A percentile compares a stretch with the other conserved stretches of the same genome.
Evolutionary conservation across 1,284 basidiomycete species (phyloP).

Genomic region (Erythrobasidium hasegawianum): DNA sequence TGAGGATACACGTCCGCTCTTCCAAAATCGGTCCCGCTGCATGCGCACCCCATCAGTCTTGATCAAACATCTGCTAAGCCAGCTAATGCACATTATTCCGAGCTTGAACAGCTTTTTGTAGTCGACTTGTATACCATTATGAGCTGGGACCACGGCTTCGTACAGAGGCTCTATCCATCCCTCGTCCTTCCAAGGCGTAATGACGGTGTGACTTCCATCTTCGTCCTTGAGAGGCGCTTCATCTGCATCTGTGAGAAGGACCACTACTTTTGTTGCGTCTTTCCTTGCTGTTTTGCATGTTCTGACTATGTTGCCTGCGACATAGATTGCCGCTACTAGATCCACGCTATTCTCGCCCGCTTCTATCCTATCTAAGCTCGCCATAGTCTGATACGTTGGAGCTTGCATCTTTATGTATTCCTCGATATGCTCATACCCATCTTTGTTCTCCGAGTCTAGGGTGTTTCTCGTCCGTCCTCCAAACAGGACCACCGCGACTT

Average conservation of each 20-base stretch:
- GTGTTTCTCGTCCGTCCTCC: constrained; percentile 22
- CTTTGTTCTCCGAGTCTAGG: constrained; percentile 7
- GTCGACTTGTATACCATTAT: constrained; percentile 9
- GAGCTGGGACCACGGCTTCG: constrained; percentile 17
- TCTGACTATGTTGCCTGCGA: constrained; percentile 25
- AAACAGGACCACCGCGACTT: constrained; percentile 30
- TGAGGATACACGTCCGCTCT: constrained; percentile 8
- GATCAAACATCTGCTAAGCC: not conserved
- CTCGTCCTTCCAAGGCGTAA: constrained; percentile 23
- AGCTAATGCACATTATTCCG: constrained; percentile 15
- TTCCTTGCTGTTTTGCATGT: constrained; percentile 20
- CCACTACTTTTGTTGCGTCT: constrained; percentile 26
- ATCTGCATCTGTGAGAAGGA: constrained; percentile 32
- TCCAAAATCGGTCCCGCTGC: constrained; percentile 30
- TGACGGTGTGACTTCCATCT: constrained; percentile 5
- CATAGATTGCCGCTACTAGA: constrained; percentile 30
- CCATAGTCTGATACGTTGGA: constrained; percentile 11
- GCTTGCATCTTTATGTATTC: constrained; percentile 19
- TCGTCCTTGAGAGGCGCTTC: constrained; percentile 14
- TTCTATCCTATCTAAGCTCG: constrained; percentile 2
- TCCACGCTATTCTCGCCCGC: constrained; percentile 11
- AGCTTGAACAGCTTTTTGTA: constrained; percentile 23
- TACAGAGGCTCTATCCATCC: constrained; percentile 22
- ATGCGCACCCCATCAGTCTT: not conserved
- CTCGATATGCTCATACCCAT: constrained; percentile 30